Conservation (phyloP, 805 yeast species). For the Candida ulmi region DNA sequence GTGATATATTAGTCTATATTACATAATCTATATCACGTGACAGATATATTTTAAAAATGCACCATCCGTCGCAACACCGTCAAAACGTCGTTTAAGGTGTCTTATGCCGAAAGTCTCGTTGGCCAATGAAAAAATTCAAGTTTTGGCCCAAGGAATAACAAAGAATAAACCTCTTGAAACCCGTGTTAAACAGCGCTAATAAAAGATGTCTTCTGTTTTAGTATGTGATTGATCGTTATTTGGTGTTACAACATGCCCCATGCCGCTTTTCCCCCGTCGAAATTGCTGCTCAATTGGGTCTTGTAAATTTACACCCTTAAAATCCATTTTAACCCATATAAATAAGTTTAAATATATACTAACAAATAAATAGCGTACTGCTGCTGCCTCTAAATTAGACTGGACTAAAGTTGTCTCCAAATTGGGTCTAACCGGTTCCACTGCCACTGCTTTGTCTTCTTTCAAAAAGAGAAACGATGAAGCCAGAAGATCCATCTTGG, state of each 20-base stretch:
- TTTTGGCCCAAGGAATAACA: background rate
- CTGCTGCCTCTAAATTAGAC: slow-evolving; percentile 83
- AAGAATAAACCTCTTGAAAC: background rate
- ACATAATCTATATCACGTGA: background rate
- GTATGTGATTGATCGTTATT: slow-evolving; percentile 1
- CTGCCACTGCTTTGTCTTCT: slow-evolving; percentile 81
- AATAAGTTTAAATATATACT: background rate
- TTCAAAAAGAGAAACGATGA: slow-evolving; percentile 99
- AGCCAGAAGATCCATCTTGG: slow-evolving; percentile 78
- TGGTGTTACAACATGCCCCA: background rate
- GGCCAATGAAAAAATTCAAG: background rate
- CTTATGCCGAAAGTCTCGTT: background rate
- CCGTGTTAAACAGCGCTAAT: background rate
- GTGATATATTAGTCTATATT: background rate
- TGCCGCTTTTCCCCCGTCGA: background rate
- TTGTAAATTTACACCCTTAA: background rate
- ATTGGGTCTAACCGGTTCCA: slow-evolving; percentile 87
- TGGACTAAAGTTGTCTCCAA: slow-evolving; percentile 89
- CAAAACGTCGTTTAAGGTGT: background rate
- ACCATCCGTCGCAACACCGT: background rate
- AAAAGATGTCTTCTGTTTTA: slow-evolving; percentile 12
- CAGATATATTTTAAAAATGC: background rate
- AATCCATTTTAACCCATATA: too few species aligned
- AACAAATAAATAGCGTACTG: slow-evolving; percentile 22
- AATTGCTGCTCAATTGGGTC: too few species aligned